Evolutionary conservation across 2,329 filamentous ascomycete species (phyloP).

Genomic region (Microsporum canis): DNA sequence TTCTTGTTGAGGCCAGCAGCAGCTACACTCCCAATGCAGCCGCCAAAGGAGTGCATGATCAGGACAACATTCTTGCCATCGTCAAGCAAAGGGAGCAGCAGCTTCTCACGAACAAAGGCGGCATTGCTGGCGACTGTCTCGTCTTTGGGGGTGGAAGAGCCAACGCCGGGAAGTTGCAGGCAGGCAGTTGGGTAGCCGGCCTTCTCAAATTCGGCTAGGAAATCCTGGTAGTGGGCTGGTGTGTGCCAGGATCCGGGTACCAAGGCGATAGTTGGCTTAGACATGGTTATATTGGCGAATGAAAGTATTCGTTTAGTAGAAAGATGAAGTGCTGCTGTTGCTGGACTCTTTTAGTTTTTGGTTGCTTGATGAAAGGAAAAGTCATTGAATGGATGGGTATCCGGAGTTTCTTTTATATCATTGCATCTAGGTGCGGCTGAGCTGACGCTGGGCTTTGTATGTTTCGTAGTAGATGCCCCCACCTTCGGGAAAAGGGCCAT

Average conservation of each 20-base stretch:
- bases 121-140: constrained; percentile 21
- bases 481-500: constrained; percentile 2
- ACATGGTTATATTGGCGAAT: not conserved
- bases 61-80: constrained; percentile 27
- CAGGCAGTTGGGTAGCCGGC: constrained; percentile 21
- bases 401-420: not conserved
- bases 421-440: not conserved
- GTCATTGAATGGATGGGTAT: not conserved
- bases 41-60: constrained; percentile 29
- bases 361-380: not conserved
- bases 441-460: not conserved
- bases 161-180: constrained; percentile 12
- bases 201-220: constrained; percentile 21
- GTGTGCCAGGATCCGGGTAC: constrained; percentile 30
- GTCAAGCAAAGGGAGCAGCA: constrained; percentile 22
- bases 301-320: not conserved
- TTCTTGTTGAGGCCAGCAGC: constrained; percentile 18
- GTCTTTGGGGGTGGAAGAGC: constrained; percentile 4
- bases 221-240: constrained; percentile 19
- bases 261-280: constrained; percentile 28
- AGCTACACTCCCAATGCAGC: constrained; percentile 21
- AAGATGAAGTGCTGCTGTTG: not conserved
- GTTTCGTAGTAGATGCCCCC: not conserved
- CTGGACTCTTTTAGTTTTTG: not conserved
- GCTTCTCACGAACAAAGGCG: constrained; percentile 17